phyloP scores from a whole-genome alignment of 2,329 filamentous ascomycete species.

The Pezicula radicicola region DNA sequence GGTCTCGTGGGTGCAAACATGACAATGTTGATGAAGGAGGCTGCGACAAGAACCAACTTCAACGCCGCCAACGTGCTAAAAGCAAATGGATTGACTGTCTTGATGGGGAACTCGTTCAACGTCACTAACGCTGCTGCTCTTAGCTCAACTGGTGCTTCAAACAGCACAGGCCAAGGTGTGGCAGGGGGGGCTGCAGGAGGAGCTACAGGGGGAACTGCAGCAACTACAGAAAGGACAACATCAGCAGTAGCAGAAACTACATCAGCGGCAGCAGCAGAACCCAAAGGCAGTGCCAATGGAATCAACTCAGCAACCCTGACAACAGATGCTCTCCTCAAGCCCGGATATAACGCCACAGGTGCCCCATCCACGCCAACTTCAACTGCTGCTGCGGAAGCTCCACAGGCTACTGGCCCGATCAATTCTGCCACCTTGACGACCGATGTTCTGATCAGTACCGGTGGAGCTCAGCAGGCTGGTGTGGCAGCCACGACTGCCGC shows the following conservation, averaged over 20 bases:
- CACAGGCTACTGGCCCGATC: not conserved
- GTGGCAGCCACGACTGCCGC: slow-evolving; percentile 1
- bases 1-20: slow-evolving; percentile 4
- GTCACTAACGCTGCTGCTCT: slow-evolving; percentile 15
- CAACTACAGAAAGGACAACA: not conserved
- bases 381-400: no score
- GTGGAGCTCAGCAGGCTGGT: not conserved
- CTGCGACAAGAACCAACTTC: slow-evolving; percentile 12
- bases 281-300: not conserved
- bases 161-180: not conserved
- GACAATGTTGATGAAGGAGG: slow-evolving; percentile 4
- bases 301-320: not conserved
- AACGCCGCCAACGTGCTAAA: slow-evolving; percentile 14
- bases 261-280: not conserved
- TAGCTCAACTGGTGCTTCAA: not conserved
- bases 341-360: not conserved
- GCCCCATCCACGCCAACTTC: no score
- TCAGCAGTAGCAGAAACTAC: not conserved
- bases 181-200: not conserved
- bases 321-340: not conserved
- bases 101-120: slow-evolving; percentile 21
- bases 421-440: not conserved
- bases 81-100: slow-evolving; percentile 9
- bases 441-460: slow-evolving; percentile 1
- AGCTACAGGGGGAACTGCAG: slow-evolving; percentile 1